Conservation (phyloP, 2,329 filamentous ascomycete genomes). For the Chalara sp. region DNA sequence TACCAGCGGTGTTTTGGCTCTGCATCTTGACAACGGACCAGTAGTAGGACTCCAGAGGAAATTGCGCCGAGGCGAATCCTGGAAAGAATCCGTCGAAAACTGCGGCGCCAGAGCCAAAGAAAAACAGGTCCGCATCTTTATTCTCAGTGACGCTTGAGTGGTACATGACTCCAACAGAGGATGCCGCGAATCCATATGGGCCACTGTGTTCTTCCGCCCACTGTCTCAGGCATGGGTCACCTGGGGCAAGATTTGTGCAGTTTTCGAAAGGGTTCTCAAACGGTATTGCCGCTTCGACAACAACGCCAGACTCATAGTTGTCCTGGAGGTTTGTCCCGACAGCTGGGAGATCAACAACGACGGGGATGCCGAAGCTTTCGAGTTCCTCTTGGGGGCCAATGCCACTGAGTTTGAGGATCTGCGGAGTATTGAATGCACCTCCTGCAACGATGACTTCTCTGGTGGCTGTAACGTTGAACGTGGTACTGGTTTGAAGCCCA, state of each 20-base stretch:
- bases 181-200: constrained; percentile 32
- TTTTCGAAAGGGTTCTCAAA: neutral
- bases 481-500: constrained; percentile 15
- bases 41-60: neutral
- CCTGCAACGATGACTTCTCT: constrained; percentile 41
- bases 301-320: constrained; percentile 43
- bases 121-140: constrained; percentile 32
- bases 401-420: constrained; percentile 39
- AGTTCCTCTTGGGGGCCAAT: constrained; percentile 35
- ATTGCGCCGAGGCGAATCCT: constrained; percentile 36
- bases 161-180: constrained; percentile 38
- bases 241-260: constrained; percentile 9
- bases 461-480: constrained; percentile 22
- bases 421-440: constrained; percentile 39
- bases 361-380: constrained; percentile 36
- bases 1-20: constrained; percentile 52
- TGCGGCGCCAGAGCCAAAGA: constrained; percentile 17
- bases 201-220: neutral
- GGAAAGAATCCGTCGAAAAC: constrained; percentile 25
- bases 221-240: neutral
- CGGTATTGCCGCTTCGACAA: constrained; percentile 29
- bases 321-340: constrained; percentile 56
- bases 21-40: constrained; percentile 45
- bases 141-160: constrained; percentile 27
- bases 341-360: constrained; percentile 52